Conservation (phyloP, 306 rosid genomes). For the Cajanus cajan region DNA sequence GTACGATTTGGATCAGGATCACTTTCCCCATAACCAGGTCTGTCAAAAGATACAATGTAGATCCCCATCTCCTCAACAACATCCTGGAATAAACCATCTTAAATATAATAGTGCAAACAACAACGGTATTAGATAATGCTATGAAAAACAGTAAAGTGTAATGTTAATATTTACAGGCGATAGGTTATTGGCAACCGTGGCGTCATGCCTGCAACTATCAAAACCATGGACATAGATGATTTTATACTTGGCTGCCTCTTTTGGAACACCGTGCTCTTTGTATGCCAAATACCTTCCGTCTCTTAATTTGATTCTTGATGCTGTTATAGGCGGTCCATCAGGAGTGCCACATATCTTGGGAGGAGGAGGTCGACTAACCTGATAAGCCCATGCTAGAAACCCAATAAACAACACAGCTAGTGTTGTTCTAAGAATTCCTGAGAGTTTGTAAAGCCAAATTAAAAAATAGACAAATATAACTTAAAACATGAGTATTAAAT, state of each 20-base stretch:
- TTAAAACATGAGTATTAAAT: neutral
- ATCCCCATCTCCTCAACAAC: conserved; percentile 56
- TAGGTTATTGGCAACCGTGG: conserved; percentile 40
- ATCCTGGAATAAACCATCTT: conserved; percentile 46
- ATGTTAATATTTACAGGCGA: conserved; percentile 52
- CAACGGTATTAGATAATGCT: neutral
- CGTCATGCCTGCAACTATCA: conserved; percentile 65
- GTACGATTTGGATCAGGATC: conserved; percentile 86
- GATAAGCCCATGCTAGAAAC: conserved; percentile 75
- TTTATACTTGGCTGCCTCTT: conserved; percentile 64
- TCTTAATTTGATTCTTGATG: conserved; percentile 69
- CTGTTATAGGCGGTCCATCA: conserved; percentile 73
- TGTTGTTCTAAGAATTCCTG: conserved; percentile 65
- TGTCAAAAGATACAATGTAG: conserved; percentile 73
- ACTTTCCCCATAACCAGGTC: conserved; percentile 96
- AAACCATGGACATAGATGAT: conserved; percentile 62
- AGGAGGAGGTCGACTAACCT: conserved; percentile 73
- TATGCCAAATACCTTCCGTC: conserved; percentile 92
- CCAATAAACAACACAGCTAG: conserved; percentile 54
- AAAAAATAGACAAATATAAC: neutral
- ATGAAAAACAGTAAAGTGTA: neutral
- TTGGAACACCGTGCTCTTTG: conserved; percentile 75
- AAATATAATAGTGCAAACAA: conserved; percentile 20
- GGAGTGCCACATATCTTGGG: conserved; percentile 75
- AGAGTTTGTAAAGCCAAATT: conserved; percentile 21